Percentiles rank a stretch among this genome's conserved stretches.
Conservation (phyloP, 805 yeast species). For the Saccharomycopsis schoenii region DNA sequence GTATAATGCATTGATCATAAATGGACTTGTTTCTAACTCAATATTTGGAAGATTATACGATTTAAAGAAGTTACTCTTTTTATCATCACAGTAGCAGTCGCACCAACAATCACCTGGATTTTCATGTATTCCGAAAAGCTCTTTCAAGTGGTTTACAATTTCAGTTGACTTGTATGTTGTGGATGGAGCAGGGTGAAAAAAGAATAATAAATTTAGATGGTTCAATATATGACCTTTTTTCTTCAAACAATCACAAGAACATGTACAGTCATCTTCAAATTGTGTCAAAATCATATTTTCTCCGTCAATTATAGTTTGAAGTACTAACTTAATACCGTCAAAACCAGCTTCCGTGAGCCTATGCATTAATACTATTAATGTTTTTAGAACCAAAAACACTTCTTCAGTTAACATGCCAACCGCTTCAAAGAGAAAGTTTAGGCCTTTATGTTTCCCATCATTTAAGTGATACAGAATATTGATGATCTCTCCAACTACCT, state of each 20-base stretch:
- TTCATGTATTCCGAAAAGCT: slow-evolving; percentile 6
- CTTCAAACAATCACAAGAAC: slow-evolving; percentile 10
- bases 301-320: slow-evolving; percentile 5
- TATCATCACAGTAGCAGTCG: slow-evolving; percentile 13
- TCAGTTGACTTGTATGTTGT: slow-evolving; percentile 12
- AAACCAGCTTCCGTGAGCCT: slow-evolving; percentile 10
- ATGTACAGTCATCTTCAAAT: slow-evolving; percentile 10
- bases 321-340: slow-evolving; percentile 8
- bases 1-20: background rate
- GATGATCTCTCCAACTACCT: slow-evolving; percentile 4
- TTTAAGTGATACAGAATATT: slow-evolving; percentile 7
- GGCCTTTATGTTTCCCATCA: slow-evolving; percentile 12
- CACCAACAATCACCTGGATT: slow-evolving; percentile 12
- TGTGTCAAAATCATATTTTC: slow-evolving; percentile 4
- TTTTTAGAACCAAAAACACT: slow-evolving; percentile 2
- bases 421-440: slow-evolving; percentile 2
- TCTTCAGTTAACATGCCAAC: slow-evolving; percentile 5
- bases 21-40: background rate
- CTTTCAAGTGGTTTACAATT: slow-evolving; percentile 10
- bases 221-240: slow-evolving; percentile 5
- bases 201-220: slow-evolving; percentile 6
- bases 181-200: slow-evolving; percentile 1
- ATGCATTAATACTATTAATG: slow-evolving; percentile 5
- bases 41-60: slow-evolving; percentile 2
- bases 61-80: background rate